Percentiles rank a stretch among this genome's conserved stretches.
These are phyloP conservation scores for Inonotus hispidus DNA, from an alignment of 1,284 basidiomycete genomes.

Conservation along the genomic window DNA sequence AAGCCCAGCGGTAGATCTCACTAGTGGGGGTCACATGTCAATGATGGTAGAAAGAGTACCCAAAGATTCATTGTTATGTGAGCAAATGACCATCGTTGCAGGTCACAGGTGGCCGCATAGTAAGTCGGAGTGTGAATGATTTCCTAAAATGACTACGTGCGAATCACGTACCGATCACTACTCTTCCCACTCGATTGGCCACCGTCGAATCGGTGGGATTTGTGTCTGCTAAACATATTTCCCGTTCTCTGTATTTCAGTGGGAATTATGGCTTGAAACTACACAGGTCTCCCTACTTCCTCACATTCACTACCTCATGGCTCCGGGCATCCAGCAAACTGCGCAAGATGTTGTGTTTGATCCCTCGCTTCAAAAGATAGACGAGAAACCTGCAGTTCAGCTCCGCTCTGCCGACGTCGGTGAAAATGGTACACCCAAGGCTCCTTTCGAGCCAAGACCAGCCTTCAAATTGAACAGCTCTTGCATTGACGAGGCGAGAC, in stretches of 20 bases:
- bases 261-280: background rate
- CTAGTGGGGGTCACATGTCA: background rate
- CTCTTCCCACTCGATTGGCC: background rate
- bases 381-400: background rate
- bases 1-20: background rate
- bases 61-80: too few species aligned
- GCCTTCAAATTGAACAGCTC: slow-evolving; percentile 25
- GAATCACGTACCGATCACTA: background rate
- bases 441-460: background rate
- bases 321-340: background rate
- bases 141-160: background rate
- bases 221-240: background rate
- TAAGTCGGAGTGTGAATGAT: background rate
- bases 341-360: background rate
- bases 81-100: background rate
- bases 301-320: background rate
- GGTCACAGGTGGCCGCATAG: too few species aligned
- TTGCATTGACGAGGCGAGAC: slow-evolving; percentile 43
- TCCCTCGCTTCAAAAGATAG: background rate
- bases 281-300: background rate
- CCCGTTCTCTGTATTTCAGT: background rate
- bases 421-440: background rate
- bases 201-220: too few species aligned
- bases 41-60: too few species aligned
- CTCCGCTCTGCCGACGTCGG: background rate